Conservation (phyloP, 108 stramenopile species). For the Conticribra guillardii region DNA sequence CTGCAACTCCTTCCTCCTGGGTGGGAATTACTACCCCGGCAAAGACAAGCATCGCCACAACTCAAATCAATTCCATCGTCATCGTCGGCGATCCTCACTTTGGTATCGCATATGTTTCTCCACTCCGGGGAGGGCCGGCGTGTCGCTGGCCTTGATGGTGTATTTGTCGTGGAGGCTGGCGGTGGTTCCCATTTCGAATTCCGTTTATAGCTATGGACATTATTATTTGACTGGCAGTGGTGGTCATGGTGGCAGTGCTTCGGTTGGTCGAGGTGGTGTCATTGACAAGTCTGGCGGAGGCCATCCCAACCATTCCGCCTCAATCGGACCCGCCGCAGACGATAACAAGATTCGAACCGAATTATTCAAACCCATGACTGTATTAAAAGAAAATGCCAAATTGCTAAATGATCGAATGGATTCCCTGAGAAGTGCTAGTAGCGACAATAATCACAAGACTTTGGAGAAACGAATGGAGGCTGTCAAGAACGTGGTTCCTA, state of each 20-base stretch:
- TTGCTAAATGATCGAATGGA: slow-evolving; percentile 33
- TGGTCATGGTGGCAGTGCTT: too few relatives aligned
- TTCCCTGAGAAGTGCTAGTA: slow-evolving; percentile 20
- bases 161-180: slow-evolving; percentile 42
- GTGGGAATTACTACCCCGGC: slow-evolving; percentile 68
- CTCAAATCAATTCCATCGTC: slow-evolving; percentile 3
- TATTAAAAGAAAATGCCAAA: slow-evolving; percentile 41
- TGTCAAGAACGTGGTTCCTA: slow-evolving; percentile 39
- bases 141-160: slow-evolving; percentile 12
- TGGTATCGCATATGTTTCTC: slow-evolving; percentile 74
- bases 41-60: slow-evolving; percentile 63
- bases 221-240: slow-evolving; percentile 16
- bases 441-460: slow-evolving; percentile 2
- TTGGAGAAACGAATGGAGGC: slow-evolving; percentile 27
- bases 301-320: too few relatives aligned
- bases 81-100: slow-evolving; percentile 49
- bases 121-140: slow-evolving; percentile 39
- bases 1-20: slow-evolving; percentile 68
- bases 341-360: slow-evolving; percentile 27
- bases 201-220: slow-evolving; percentile 18
- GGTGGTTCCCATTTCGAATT: slow-evolving; percentile 15
- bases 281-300: slow-evolving; percentile 6
- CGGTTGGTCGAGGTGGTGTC: too few relatives aligned
- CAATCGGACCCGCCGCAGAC: slow-evolving; percentile 22
- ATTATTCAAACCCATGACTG: slow-evolving; percentile 27